These are phyloP conservation scores for Cicer bijugum DNA, from an alignment of 306 rosid species.

Conservation along the genomic window DNA sequence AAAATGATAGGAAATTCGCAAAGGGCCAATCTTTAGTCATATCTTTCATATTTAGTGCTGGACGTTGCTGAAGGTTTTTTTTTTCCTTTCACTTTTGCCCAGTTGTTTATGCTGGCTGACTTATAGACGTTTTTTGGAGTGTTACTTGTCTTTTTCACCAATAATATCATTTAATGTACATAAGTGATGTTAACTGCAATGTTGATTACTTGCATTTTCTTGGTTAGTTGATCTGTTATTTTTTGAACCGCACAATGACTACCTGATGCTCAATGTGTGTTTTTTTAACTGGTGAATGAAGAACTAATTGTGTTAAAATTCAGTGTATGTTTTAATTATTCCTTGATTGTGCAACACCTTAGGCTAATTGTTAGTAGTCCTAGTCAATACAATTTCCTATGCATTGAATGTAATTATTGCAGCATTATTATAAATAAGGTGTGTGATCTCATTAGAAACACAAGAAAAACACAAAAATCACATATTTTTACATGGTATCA, in stretches of 20 bases:
- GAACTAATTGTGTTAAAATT: no score
- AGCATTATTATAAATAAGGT: no score
- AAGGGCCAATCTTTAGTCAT: constrained; percentile 11
- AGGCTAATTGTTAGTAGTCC: no score
- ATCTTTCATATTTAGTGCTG: constrained; percentile 36
- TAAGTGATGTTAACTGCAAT: not conserved
- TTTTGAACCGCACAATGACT: constrained; percentile 1
- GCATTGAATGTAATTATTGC: no score
- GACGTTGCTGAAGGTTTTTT: constrained; percentile 20
- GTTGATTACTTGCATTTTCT: not conserved
- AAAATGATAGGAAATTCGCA: constrained; percentile 26
- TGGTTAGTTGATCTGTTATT: constrained; percentile 6
- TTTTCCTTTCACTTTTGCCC: constrained; percentile 20
- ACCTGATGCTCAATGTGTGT: not conserved
- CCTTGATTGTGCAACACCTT: no score
- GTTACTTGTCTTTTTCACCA: constrained; percentile 20
- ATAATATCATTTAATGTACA: constrained; percentile 46
- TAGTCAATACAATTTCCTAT: no score
- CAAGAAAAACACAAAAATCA: no score
- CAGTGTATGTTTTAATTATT: no score
- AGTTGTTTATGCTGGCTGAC: constrained; percentile 42
- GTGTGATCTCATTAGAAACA: no score
- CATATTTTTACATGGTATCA: no score
- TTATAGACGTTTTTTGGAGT: constrained; percentile 19
- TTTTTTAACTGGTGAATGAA: not conserved